Base-by-base conservation (phyloP, 2,329 filamentous ascomycete genomes). In the Alternaria dauci region DNA sequence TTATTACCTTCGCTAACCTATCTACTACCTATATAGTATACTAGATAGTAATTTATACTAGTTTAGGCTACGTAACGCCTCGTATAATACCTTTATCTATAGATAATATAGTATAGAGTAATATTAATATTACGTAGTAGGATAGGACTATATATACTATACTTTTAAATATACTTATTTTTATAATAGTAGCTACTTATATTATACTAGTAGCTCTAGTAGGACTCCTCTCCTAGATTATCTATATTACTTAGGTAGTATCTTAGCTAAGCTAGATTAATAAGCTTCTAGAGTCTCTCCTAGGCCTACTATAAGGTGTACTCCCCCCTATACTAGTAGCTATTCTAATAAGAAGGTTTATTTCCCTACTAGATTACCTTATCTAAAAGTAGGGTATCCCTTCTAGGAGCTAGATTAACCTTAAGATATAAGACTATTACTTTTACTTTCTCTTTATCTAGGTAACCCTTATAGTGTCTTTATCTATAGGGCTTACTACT, bases 391-490 rank as follows among this genome's bases (percentile, higher is more conserved):
- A 66, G 39, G 42, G 61, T 16, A 55, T 60, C 23, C 16, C 46
- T 18, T 46, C 28, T 20, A 66, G 28, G 25, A 66, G 58, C 53
- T 12, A 53, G 8, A 48, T 62, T 7, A 34, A 58, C 30, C 8
- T 55, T 8, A 64, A 58, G 57, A 55, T 66, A 3, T 18, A 66
- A 36, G 58, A 66, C 28, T 64, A 55, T 46, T 66, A 66, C 56
- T 66, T 66, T 8, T 64, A 36, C 48, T 66, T 66, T 46, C 54
- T 66, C 11, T 62, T 64, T 46, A 1, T 59, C 14, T 16, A 66
- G 23, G 42, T 60, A 14, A 62, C 59, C 14, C 43, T 65, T 2
- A n/a, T 61, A 20, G 52, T 67, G 2, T 63, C 55, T 6, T 41
- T 67, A 14, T 62, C 59, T 44, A 44, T 55, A 5, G 56, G 59